These are phyloP conservation scores for Hibiscus mutabilis DNA, from an alignment of 345 rosid genomes.

Conservation along the genomic window DNA sequence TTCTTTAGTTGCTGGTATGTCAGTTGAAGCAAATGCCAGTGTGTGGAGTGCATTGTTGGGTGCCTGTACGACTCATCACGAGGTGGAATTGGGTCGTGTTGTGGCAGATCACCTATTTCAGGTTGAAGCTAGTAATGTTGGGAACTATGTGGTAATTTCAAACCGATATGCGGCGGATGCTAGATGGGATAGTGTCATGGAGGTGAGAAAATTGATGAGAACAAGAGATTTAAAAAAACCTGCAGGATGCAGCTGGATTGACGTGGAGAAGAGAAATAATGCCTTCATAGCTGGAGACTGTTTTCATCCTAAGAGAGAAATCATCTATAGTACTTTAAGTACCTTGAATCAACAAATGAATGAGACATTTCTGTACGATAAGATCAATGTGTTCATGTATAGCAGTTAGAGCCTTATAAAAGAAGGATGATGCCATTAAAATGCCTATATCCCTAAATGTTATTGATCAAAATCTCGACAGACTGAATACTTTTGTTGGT, in stretches of 20 bases:
- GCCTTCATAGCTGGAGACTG: slow-evolving; percentile 68
- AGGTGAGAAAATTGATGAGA: slow-evolving; percentile 68
- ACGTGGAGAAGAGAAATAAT: slow-evolving; percentile 48
- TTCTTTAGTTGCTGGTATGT: slow-evolving; percentile 50
- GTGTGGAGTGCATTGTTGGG: slow-evolving; percentile 74
- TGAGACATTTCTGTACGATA: slow-evolving; percentile 33
- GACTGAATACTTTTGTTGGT: not conserved
- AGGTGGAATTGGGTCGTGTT: slow-evolving; percentile 51
- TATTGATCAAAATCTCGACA: not conserved
- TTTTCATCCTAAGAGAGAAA: slow-evolving; percentile 51
- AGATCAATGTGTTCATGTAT: slow-evolving; percentile 7
- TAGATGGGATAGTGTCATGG: slow-evolving; percentile 70
- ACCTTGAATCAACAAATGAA: slow-evolving; percentile 52
- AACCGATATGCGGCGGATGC: slow-evolving; percentile 80
- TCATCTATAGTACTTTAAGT: slow-evolving; percentile 32
- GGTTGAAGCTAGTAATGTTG: slow-evolving; percentile 47
- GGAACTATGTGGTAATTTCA: slow-evolving; percentile 69
- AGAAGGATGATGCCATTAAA: not conserved
- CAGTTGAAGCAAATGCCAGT: slow-evolving; percentile 56
- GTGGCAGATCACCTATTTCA: slow-evolving; percentile 57
- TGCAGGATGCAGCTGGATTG: slow-evolving; percentile 93
- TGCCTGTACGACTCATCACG: slow-evolving; percentile 60
- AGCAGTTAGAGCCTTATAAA: slow-evolving; percentile 1
- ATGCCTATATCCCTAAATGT: not conserved
- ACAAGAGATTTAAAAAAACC: slow-evolving; percentile 61